These are phyloP conservation scores for Powellomyces hirtus DNA, from an alignment of 192 early-diverging fungal species.

Conservation along the genomic window DNA sequence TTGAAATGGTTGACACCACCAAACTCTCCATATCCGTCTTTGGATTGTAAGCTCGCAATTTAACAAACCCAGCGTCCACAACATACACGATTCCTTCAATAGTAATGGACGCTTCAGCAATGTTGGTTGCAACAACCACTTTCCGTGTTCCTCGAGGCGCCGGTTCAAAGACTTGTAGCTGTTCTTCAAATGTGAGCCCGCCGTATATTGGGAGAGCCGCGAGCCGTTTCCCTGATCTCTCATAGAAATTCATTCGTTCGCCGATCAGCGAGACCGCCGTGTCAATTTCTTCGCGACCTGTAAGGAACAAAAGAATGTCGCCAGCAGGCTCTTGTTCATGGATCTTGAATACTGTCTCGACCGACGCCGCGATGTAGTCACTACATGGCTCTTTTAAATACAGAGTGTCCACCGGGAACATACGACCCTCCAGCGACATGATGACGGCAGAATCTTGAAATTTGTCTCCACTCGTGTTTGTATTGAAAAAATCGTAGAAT, in stretches of 20 bases:
- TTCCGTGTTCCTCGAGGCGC: constrained; percentile 62
- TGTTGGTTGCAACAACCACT: constrained; percentile 85
- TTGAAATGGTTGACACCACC: constrained; percentile 38
- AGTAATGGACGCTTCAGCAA: constrained; percentile 82
- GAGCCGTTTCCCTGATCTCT: constrained; percentile 26
- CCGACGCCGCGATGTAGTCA: constrained; percentile 64
- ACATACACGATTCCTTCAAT: constrained; percentile 76
- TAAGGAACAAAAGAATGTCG: constrained; percentile 70
- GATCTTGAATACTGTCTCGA: constrained; percentile 75
- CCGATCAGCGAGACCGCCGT: constrained; percentile 55
- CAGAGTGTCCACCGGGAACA: constrained; percentile 62
- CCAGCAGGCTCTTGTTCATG: constrained; percentile 65
- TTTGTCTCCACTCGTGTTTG: constrained; percentile 38
- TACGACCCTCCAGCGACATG: constrained; percentile 72
- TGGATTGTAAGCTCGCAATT: constrained; percentile 52
- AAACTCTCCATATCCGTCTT: constrained; percentile 40
- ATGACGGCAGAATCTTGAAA: constrained; percentile 58
- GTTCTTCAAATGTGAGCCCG: constrained; percentile 66
- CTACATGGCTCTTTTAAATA: constrained; percentile 57
- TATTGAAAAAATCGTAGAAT: constrained; percentile 69
- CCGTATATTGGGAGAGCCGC: constrained; percentile 67
- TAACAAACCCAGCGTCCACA: constrained; percentile 78
- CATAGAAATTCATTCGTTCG: constrained; percentile 25
- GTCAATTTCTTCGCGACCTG: constrained; percentile 77
- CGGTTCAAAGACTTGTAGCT: constrained; percentile 63